Conservation (phyloP, 441 rosid genomes). For the Capsella rubella region DNA sequence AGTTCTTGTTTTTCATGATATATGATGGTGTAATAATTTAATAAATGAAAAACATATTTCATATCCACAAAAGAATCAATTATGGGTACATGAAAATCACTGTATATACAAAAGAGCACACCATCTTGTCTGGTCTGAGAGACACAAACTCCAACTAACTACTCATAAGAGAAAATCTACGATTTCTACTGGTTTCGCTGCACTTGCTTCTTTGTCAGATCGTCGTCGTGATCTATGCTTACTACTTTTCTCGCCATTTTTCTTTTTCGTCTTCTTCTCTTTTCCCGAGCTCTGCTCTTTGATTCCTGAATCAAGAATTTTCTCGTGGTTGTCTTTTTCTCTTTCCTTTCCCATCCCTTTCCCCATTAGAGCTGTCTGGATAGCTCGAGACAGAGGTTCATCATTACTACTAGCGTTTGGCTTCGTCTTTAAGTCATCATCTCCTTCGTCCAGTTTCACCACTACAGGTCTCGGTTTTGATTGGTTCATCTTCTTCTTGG, state of each 20-base stretch:
- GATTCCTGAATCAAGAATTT: constrained; percentile 44
- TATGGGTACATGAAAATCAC: constrained; percentile 30
- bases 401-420: constrained; percentile 42
- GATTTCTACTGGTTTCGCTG: constrained; percentile 52
- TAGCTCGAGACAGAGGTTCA: constrained; percentile 59
- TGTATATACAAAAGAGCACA: constrained; percentile 29
- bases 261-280: constrained; percentile 50
- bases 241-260: constrained; percentile 55
- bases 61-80: constrained; percentile 36
- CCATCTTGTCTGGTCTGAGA: constrained; percentile 24
- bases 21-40: constrained; percentile 30
- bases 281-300: constrained; percentile 32
- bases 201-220: constrained; percentile 40
- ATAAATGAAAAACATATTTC: constrained; percentile 5
- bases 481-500: constrained; percentile 57
- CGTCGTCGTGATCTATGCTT: constrained; percentile 57
- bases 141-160: constrained; percentile 10
- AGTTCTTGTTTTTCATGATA: constrained; percentile 13
- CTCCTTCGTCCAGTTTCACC: constrained; percentile 81
- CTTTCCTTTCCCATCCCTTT: constrained; percentile 48
- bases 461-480: constrained; percentile 88
- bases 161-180: constrained; percentile 77
- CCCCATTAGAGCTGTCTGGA: constrained; percentile 68
- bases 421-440: constrained; percentile 46
- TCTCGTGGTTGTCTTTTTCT: constrained; percentile 66